A percentile compares a stretch with the other conserved stretches of the same genome.
These are phyloP conservation scores for Globisporangium solare DNA, from an alignment of 352 stramenopile genomes.

Conservation along the genomic window DNA sequence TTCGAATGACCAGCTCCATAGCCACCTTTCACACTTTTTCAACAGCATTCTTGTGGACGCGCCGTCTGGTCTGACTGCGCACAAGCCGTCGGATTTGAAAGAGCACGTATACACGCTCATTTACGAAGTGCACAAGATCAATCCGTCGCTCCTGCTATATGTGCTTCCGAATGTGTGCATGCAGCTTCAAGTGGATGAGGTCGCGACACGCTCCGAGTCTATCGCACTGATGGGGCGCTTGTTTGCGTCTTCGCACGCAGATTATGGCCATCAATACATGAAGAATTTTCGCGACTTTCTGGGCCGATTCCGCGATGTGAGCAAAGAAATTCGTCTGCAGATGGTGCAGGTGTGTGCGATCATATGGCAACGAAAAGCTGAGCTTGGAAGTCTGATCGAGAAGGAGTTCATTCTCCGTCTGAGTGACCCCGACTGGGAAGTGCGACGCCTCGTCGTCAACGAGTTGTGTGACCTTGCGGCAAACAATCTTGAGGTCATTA, in stretches of 20 bases:
- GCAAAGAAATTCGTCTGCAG: slow-evolving; percentile 82
- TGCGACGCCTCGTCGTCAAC: slow-evolving; percentile 69
- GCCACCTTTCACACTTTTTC: slow-evolving; percentile 69
- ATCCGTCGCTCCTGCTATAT: slow-evolving; percentile 65
- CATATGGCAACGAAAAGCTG: slow-evolving; percentile 71
- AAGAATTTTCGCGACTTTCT: slow-evolving; percentile 86
- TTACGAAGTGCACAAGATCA: slow-evolving; percentile 80
- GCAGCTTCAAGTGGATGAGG: slow-evolving; percentile 83
- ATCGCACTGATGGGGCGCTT: slow-evolving; percentile 74
- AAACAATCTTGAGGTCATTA: slow-evolving; percentile 63
- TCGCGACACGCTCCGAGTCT: slow-evolving; percentile 72
- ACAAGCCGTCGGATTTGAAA: slow-evolving; percentile 53
- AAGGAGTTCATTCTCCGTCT: slow-evolving; percentile 70
- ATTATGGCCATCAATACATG: slow-evolving; percentile 73
- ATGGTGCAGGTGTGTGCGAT: slow-evolving; percentile 70
- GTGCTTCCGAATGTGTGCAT: slow-evolving; percentile 85
- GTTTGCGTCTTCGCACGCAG: slow-evolving; percentile 69
- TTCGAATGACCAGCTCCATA: slow-evolving; percentile 63
- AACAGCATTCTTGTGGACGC: slow-evolving; percentile 77
- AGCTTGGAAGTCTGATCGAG: slow-evolving; percentile 54
- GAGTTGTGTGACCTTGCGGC: slow-evolving; percentile 80
- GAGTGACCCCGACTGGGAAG: slow-evolving; percentile 81
- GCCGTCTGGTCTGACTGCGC: slow-evolving; percentile 15
- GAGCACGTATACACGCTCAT: slow-evolving; percentile 83
- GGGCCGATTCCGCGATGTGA: slow-evolving; percentile 79